phyloP scores from a whole-genome alignment of 768 basidiomycete genomes.

The Strobilomyces dryophilus region DNA sequence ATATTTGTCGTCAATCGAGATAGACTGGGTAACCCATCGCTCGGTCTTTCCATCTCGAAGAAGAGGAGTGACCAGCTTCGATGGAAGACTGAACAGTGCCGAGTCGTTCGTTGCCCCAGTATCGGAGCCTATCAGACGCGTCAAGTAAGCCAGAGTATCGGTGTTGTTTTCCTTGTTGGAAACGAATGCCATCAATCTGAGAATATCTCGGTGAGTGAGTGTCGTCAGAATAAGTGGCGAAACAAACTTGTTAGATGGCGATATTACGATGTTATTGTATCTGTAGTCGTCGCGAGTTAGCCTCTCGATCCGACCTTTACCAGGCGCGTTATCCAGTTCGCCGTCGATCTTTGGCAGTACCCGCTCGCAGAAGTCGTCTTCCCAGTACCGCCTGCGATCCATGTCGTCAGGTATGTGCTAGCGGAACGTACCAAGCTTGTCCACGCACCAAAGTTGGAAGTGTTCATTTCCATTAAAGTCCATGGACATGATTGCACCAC shows the following conservation, averaged over 20 bases:
- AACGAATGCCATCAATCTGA: slow-evolving; percentile 35
- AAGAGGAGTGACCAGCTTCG: slow-evolving; percentile 33
- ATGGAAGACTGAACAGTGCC: slow-evolving; percentile 29
- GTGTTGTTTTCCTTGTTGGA: slow-evolving; percentile 40
- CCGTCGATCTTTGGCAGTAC: slow-evolving; percentile 33
- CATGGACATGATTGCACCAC: slow-evolving; percentile 37
- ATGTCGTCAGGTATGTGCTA: not conserved
- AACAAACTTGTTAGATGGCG: slow-evolving; percentile 35
- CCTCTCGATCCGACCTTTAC: slow-evolving; percentile 38
- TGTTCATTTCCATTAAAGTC: slow-evolving; percentile 39
- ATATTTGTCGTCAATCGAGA: slow-evolving; percentile 39
- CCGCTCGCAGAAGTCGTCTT: slow-evolving; percentile 27
- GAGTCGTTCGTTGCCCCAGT: slow-evolving; percentile 29
- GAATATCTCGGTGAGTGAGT: slow-evolving; percentile 2
- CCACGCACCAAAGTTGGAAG: slow-evolving; percentile 38
- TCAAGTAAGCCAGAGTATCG: slow-evolving; percentile 36
- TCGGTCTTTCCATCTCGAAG: slow-evolving; percentile 30
- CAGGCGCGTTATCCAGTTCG: slow-evolving; percentile 38
- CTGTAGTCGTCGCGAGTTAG: slow-evolving; percentile 37
- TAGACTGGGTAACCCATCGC: slow-evolving; percentile 28
- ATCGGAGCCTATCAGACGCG: slow-evolving; percentile 29
- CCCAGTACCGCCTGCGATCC: slow-evolving; percentile 39
- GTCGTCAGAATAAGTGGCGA: not conserved
- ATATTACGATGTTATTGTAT: slow-evolving; percentile 28
- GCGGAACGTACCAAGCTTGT: not conserved